These are phyloP conservation scores for Hepatocystis sp. DNA, from an alignment of 169 alveolate species.

Conservation along the genomic window DNA sequence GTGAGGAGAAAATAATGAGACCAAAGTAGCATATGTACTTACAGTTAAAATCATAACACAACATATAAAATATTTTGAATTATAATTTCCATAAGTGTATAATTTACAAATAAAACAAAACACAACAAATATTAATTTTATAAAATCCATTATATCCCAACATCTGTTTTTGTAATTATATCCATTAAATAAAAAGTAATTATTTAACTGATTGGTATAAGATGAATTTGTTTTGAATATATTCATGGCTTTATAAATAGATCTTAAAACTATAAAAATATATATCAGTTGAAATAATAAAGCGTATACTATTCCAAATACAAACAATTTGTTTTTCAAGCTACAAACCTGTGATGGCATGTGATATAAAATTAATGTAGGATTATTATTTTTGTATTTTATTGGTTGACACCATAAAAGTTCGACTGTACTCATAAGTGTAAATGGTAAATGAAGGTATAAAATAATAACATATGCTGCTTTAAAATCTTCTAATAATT, in stretches of 20 bases:
- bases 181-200: slow-evolving; percentile 64
- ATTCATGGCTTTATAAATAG: slow-evolving; percentile 12
- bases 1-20: slow-evolving; percentile 59
- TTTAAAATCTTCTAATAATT: slow-evolving; percentile 37
- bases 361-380: slow-evolving; percentile 78
- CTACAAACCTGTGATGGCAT: slow-evolving; percentile 81
- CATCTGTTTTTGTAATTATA: slow-evolving; percentile 72
- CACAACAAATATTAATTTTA: slow-evolving; percentile 35
- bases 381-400: slow-evolving; percentile 76
- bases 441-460: slow-evolving; percentile 81
- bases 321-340: slow-evolving; percentile 70
- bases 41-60: slow-evolving; percentile 37
- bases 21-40: slow-evolving; percentile 39
- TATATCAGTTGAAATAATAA: slow-evolving; percentile 14
- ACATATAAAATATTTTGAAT: slow-evolving; percentile 62
- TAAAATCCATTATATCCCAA: slow-evolving; percentile 49
- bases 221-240: slow-evolving; percentile 30
- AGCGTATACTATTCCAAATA: slow-evolving; percentile 43
- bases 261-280: slow-evolving; percentile 22
- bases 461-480: slow-evolving; percentile 51
- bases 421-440: slow-evolving; percentile 79
- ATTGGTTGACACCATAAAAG: slow-evolving; percentile 84
- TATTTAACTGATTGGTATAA: slow-evolving; percentile 27
- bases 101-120: slow-evolving; percentile 38
- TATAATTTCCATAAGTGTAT: slow-evolving; percentile 28